phyloP scores from a whole-genome alignment of 192 early-diverging fungal species.

The Coemansia sp. region DNA sequence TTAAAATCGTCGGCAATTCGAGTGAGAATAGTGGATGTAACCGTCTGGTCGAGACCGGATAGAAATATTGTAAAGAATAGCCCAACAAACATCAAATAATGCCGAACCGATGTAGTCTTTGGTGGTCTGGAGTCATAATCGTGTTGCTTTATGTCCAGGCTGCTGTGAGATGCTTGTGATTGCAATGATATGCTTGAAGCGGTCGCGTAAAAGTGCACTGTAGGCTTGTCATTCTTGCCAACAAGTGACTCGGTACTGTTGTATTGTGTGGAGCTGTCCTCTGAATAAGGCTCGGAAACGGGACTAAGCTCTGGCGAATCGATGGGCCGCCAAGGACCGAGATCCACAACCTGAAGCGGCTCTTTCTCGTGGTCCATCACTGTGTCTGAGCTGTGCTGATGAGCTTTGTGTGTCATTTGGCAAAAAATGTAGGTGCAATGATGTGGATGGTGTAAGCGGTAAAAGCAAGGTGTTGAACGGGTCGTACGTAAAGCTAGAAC shows the following conservation, averaged over 20 bases:
- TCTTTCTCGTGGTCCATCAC: neutral
- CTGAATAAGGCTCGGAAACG: neutral
- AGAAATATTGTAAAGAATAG: constrained; percentile 73
- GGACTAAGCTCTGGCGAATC: constrained; percentile 8
- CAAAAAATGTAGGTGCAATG: neutral
- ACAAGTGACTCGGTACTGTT: constrained; percentile 27
- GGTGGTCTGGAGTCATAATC: neutral
- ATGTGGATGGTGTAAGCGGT: neutral
- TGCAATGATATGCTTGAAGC: constrained; percentile 9
- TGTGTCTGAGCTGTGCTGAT: neutral
- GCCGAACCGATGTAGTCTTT: neutral
- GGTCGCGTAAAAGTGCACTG: neutral
- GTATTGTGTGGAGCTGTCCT: constrained; percentile 5
- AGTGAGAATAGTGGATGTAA: constrained; percentile 79
- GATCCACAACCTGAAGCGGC: constrained; percentile 1
- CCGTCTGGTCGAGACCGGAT: constrained; percentile 79
- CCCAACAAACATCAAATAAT: constrained; percentile 30
- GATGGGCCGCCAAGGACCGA: neutral
- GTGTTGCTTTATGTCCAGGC: neutral
- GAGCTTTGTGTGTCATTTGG: neutral
- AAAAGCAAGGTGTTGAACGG: neutral
- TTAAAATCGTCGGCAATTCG: constrained; percentile 75
- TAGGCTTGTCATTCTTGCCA: neutral
- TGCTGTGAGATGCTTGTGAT: neutral
- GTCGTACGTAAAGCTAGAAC: neutral